These are phyloP conservation scores for Dendrocalamus latiflorus DNA, from an alignment of 202 grass and related monocot genomes.

Conservation along the genomic window DNA sequence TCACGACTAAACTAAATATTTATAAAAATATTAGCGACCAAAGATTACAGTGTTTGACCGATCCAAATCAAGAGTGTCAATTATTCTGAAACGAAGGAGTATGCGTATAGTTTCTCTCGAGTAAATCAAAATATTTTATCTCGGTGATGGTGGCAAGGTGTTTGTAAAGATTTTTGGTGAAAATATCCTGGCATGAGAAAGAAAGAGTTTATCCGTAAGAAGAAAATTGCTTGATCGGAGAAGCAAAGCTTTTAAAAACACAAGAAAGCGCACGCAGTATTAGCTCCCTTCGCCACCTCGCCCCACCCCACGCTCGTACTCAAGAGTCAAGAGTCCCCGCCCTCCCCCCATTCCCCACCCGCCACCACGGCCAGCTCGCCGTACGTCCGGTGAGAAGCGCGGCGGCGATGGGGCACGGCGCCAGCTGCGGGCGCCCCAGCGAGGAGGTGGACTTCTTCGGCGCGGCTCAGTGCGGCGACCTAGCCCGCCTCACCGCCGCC, in stretches of 20 bases:
- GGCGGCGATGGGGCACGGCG: constrained; percentile 70
- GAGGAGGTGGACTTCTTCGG: no score
- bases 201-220: background rate
- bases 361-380: constrained; percentile 17
- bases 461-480: no score
- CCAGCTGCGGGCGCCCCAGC: no score
- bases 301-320: background rate
- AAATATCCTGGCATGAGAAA: background rate
- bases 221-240: background rate
- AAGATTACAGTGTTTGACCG: no score
- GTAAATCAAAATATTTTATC: no score
- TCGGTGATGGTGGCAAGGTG: background rate
- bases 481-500: no score
- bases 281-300: background rate
- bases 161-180: background rate
- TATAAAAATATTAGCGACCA: no score
- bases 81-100: no score
- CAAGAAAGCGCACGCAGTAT: constrained; percentile 26
- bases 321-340: background rate
- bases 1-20: no score
- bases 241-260: constrained; percentile 17
- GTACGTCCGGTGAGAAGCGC: constrained; percentile 1
- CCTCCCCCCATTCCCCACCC: background rate
- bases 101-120: no score
- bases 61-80: no score